Base-by-base conservation (phyloP, 176 grass and related monocot genomes). In the Miscanthus lutarioriparius region DNA sequence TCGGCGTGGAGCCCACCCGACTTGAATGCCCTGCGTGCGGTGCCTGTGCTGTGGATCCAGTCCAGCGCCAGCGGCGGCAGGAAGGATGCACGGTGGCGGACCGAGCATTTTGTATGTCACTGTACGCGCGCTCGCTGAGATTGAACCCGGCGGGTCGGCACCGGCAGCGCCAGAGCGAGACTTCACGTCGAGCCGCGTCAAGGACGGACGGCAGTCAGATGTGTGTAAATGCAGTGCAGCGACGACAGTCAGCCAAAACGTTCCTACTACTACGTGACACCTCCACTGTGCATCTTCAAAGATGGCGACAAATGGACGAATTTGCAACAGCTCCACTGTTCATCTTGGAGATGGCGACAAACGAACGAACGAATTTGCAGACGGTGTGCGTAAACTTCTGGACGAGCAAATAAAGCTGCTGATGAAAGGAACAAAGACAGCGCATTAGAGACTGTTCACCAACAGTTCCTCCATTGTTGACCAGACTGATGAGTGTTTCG, bases 1-100 rank as follows among this genome's bases (percentile, higher is more conserved):
- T 28, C 43, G 32, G 43, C 64, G 33, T 80, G 78, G 78, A 80
- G 78, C 82, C 72, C 66, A 38, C 51, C 17, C 6, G 70, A 76
- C 67, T 76, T 56, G 72, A 84, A 56, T 84, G 82, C 10, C 15
- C 54, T 10, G 15, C 11, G 54, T 58, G 22, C 35, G 9, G 81
- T 49, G 41, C 32, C 32, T 1, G 8, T 20, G 68, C 4, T 12
- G 39, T 51, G 5, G 49, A 20, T 8, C 51, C 41, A 16, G 70
- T 8, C 51, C 41, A 16, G 70, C 43, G 25, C 7, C 25, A 5
- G 71, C 25, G 19, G 12, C 28, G 11, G 10, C 23, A 38, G 41
- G 22, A 13, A 30, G 43, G 41, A 53, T 35, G 70, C 13, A 38
- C 23, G 12, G 20, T 12, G 44, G 32, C 22, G 25, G 16, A 49